These are phyloP conservation scores for Ramalina intermedia DNA, from an alignment of 495 filamentous ascomycete species.

Conservation along the genomic window DNA sequence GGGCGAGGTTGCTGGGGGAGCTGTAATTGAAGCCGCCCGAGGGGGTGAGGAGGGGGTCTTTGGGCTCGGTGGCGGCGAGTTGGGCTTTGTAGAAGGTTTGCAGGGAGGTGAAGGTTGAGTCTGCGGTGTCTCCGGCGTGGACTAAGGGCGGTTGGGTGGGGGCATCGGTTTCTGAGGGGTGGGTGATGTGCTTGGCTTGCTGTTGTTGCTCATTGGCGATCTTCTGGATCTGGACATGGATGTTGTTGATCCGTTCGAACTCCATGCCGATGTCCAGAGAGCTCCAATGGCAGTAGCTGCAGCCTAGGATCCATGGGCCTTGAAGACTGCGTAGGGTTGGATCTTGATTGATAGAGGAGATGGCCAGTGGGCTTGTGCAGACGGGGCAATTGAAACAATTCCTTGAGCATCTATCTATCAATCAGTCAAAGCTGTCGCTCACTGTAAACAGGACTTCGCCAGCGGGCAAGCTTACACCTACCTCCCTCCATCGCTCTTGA, in stretches of 20 bases:
- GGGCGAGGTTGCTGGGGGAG: constrained; percentile 65
- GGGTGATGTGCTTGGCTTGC: constrained; percentile 19
- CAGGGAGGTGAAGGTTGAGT: constrained; percentile 35
- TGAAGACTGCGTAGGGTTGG: constrained; percentile 22
- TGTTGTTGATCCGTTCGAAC: constrained; percentile 75
- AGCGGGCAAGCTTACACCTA: constrained; percentile 26
- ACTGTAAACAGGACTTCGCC: neutral
- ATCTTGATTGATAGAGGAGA: constrained; percentile 52
- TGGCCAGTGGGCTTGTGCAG: constrained; percentile 67
- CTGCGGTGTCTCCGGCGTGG: constrained; percentile 23
- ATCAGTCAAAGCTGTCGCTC: neutral
- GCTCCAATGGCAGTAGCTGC: constrained; percentile 84
- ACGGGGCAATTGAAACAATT: constrained; percentile 91
- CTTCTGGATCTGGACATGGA: constrained; percentile 63
- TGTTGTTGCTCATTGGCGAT: constrained; percentile 1
- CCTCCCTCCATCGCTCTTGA: constrained; percentile 88
- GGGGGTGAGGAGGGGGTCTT: constrained; percentile 32
- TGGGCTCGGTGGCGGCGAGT: constrained; percentile 40
- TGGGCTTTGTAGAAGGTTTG: constrained; percentile 63
- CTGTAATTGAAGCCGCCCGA: constrained; percentile 48
- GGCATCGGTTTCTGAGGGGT: neutral
- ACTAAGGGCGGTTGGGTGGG: constrained; percentile 19
- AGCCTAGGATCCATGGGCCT: constrained; percentile 67
- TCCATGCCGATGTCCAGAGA: constrained; percentile 77
- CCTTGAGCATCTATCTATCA: constrained; percentile 57